phyloP scores from a whole-genome alignment of 306 rosid genomes.

The Acacia acuminata region DNA sequence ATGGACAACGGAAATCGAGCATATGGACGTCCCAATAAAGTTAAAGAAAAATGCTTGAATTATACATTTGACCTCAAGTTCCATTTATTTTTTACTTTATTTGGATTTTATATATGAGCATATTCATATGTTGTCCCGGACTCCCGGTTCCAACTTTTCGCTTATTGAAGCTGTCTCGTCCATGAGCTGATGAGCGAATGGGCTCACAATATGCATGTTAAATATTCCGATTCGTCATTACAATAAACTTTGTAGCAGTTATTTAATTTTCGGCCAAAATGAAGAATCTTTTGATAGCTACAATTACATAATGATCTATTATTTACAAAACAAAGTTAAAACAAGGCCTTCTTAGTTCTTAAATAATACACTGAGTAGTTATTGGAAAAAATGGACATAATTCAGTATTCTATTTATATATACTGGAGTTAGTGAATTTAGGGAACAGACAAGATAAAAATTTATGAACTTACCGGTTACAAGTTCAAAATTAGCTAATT shows the following conservation, averaged over 20 bases:
- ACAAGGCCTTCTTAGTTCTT: background rate
- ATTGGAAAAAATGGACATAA: background rate
- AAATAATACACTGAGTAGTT: background rate
- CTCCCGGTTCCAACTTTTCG: background rate
- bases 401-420: background rate
- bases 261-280: background rate
- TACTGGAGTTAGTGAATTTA: background rate
- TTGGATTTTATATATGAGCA: background rate
- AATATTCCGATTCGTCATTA: background rate
- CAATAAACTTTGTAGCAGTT: background rate
- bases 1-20: background rate
- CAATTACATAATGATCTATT: background rate
- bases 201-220: background rate
- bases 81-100: background rate
- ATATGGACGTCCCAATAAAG: background rate
- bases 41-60: background rate
- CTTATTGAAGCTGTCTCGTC: background rate
- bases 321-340: background rate
- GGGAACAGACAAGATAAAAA: background rate
- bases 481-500: conserved; percentile 1
- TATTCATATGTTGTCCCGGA: background rate
- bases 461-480: background rate
- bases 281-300: background rate
- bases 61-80: too few species aligned
- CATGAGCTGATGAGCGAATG: background rate